Evolutionary conservation across 2,329 filamentous ascomycete genomes (phyloP).

Genomic region (Calonectria naviculata): DNA sequence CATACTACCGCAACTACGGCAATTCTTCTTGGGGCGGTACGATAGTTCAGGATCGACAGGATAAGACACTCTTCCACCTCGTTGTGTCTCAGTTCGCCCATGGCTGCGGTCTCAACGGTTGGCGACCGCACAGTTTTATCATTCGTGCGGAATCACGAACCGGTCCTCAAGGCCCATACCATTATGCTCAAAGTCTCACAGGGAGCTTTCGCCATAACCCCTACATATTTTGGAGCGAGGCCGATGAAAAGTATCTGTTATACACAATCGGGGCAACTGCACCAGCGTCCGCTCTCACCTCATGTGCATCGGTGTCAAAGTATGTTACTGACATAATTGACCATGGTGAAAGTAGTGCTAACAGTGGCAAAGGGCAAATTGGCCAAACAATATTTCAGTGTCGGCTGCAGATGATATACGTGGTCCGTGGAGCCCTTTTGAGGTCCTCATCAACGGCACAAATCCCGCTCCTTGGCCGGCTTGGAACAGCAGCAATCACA

Average conservation of each 20-base stretch:
- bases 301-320: neutral
- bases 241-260: neutral
- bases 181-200: neutral
- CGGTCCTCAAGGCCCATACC: neutral
- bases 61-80: neutral
- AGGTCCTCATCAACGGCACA: slow-evolving; percentile 41
- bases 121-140: neutral
- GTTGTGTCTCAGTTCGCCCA: neutral
- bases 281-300: neutral
- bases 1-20: neutral
- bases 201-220: neutral
- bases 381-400: slow-evolving; percentile 40
- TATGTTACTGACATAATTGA: too few relatives aligned
- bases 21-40: neutral
- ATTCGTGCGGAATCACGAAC: neutral
- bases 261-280: neutral
- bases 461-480: slow-evolving; percentile 42
- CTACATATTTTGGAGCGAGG: neutral
- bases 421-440: slow-evolving; percentile 28
- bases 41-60: neutral
- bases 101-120: neutral
- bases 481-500: neutral
- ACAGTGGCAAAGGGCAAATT: neutral
- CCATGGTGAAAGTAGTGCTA: neutral
- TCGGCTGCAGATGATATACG: slow-evolving; percentile 28